Evolutionary conservation across 1,284 basidiomycete genomes (phyloP), one percentile per base, ranked within the genome.

Genomic region (Ganoderma meredithae): DNA sequence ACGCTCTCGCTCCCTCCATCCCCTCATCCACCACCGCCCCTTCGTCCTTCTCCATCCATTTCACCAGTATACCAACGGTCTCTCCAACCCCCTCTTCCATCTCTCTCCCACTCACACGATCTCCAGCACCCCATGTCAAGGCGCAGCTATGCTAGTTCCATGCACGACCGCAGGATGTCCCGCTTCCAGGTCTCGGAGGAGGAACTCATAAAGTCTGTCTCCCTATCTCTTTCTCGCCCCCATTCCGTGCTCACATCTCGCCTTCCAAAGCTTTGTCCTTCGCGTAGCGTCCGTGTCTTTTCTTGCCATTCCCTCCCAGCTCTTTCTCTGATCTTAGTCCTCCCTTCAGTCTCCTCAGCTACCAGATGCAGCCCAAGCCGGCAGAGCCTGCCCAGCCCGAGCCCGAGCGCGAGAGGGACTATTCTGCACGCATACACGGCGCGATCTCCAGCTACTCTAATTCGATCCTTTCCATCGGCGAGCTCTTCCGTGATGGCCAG

Each of bases 141-240:
- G 79, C 84, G 89, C 76, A 94, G 92, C 82, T 86, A 90, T 81
- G 86, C 87, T 72, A 88, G 90, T 79, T 83, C 82, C 71, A 84
- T 79, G 88, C 76, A 91, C 72, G 89, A 91, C 77, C 87, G 86
- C 80, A 87, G 91, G 69, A 73, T 90, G 69, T 91, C 91, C 69
- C 91, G 90, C 77, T 87, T 91, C 81, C 85, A 90, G 72, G 88
- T 95, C 61, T 87, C 89, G 39, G 93, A 95, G 75, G 91, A 94
- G 67, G 92, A 94, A 76, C 82, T 95, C 74, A 94, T 93, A 82
- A 88, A 92, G 93, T 95, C 77, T 67, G 88, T 85, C 60, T 8
- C 8, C 43, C 22, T 60, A 55, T 65, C 62, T 63, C 64, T 56
- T 64, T 60, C 65, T 66, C 33, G 15, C 59, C 70, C 41, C 13